Evolutionary conservation across 768 basidiomycete species (phyloP), one percentile per base, ranked within the genome.

Genomic region (Guyanaporus albipodus): DNA sequence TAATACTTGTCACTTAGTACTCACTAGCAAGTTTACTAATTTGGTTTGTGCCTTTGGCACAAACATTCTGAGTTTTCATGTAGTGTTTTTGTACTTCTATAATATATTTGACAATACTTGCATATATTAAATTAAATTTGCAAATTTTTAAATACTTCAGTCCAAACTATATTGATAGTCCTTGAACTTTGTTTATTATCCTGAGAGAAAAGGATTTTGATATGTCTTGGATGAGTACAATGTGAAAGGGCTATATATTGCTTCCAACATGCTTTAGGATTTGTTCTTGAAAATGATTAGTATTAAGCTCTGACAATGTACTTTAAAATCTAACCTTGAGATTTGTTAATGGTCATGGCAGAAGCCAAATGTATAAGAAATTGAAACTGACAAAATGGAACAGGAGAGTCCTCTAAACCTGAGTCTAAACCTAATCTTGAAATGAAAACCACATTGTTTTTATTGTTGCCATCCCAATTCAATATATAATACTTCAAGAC

Each of bases 321-420:
- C 12, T 28, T 28, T 9, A 44, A 2, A 8, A 60, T 64, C 36
- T 72, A 70, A 1, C 70, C 71, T 60, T 71, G 68, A 11, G 62
- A 48, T 31, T 72, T 72, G 58, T 72, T 70, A 52, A 71, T 68
- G 0, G 68, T 62, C 64, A 72, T 68, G 0, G 63, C 63, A 63
- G 67, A 72, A 2, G 63, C 67, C 6, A 73, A 50, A 8, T 58
- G 49, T 0, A 73, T 53, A 36, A 71, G 66, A 31, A 67, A 66
- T 41, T 68, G 67, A 0, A 61, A 34, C 0, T 55, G 32, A 0
- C 15, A 11, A 8, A 73, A 53, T 2, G 52, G 50, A 33, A 70
- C 44, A 14, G 61, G 44, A 11, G 53, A 52, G 1, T 60, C 57
- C 2, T 52, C 49, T 4, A 40, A 15, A 11, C 55, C 52, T 22